phyloP scores from a whole-genome alignment of 2,329 filamentous ascomycete species.

The Penicillium sp. region DNA sequence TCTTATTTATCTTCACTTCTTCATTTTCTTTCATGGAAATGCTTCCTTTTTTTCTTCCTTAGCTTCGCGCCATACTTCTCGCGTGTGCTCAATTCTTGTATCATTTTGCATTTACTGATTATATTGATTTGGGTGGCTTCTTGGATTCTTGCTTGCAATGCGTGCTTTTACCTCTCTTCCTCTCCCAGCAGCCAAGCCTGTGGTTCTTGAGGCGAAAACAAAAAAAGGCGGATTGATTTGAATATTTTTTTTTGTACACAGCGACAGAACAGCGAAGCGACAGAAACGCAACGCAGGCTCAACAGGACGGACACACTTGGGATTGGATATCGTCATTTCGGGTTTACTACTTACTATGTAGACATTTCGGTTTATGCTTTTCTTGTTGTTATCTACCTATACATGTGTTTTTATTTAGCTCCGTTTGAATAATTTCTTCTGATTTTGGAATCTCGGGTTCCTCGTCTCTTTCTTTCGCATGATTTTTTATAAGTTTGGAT shows the following conservation, averaged over 20 bases:
- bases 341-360: constrained; percentile 9
- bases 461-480: not conserved
- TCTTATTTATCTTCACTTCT: not conserved
- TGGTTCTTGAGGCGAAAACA: not conserved
- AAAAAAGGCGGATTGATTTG: not conserved
- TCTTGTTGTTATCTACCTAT: not conserved
- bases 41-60: not conserved
- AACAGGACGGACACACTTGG: constrained; percentile 8
- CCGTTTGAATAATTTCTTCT: constrained; percentile 11
- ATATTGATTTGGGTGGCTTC: constrained; percentile 3
- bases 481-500: not conserved
- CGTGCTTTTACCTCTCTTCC: not conserved
- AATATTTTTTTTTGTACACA: constrained; percentile 8
- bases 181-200: not conserved
- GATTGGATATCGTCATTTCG: constrained; percentile 10
- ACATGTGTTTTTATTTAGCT: not conserved
- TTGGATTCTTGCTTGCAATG: not conserved
- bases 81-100: constrained; percentile 12
- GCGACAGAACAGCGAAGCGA: constrained; percentile 9
- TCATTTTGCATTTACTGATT: constrained; percentile 7
- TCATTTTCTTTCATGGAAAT: constrained; percentile 2
- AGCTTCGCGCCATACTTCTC: not conserved
- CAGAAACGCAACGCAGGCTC: not conserved
- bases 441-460: not conserved
- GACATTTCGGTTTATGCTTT: not conserved